Evolutionary conservation across 2,329 filamentous ascomycete species (phyloP).

Genomic region (Chaetomium sp.): DNA sequence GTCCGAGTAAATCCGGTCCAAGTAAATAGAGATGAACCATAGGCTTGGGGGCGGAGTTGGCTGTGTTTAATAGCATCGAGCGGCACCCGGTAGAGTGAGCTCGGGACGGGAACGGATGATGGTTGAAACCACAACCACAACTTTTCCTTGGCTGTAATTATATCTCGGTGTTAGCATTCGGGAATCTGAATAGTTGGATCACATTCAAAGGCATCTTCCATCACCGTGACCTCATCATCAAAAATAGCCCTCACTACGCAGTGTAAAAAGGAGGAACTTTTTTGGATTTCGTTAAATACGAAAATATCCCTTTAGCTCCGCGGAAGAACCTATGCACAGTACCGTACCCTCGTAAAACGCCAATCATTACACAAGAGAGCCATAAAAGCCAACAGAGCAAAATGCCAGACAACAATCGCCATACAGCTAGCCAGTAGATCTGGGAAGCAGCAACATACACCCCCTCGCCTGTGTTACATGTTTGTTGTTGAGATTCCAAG

Average conservation of each 20-base stretch:
- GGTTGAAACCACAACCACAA: conserved; percentile 1
- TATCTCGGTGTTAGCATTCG: conserved; percentile 18
- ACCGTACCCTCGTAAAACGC: conserved; percentile 16
- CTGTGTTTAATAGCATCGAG: conserved; percentile 9
- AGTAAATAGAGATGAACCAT: conserved; percentile 17
- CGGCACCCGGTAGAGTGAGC: conserved; percentile 15
- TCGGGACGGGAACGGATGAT: conserved; percentile 4
- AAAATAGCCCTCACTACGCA: too few species aligned
- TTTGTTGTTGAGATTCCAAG: too few species aligned
- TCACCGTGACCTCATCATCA: too few species aligned
- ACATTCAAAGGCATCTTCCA: background rate
- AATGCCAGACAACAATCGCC: conserved; percentile 1
- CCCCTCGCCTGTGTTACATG: background rate
- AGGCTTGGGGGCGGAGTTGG: background rate
- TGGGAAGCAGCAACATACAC: background rate
- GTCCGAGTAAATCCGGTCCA: conserved; percentile 23
- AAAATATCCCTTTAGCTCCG: conserved; percentile 3
- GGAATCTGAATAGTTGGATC: conserved; percentile 2
- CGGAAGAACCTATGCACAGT: conserved; percentile 13
- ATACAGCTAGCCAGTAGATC: background rate
- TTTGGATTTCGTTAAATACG: conserved; percentile 13
- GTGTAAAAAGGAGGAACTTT: conserved; percentile 1
- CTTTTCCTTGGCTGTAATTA: conserved; percentile 17
- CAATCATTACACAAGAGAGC: conserved; percentile 19
- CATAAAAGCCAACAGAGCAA: conserved; percentile 10